Conservation (phyloP, 306 rosid species). For the Citrullus amarus region DNA sequence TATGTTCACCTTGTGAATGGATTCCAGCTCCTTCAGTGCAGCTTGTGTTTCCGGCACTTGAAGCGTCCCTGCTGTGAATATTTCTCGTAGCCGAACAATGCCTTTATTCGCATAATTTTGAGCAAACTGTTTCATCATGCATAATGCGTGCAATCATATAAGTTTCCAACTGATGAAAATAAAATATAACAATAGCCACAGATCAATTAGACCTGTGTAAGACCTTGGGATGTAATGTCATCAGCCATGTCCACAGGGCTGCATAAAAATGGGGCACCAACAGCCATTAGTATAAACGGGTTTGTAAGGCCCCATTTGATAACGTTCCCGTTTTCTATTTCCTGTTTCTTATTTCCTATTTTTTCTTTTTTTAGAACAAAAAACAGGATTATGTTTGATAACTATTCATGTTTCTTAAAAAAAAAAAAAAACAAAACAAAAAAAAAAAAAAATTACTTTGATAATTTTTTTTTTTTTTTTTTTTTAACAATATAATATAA, state of each 20-base stretch:
- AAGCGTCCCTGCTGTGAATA: slow-evolving; percentile 74
- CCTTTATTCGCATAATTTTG: slow-evolving; percentile 64
- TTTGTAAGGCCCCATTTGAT: background rate
- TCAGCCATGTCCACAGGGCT: slow-evolving; percentile 85
- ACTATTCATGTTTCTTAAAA: too few species aligned
- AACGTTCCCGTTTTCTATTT: too few species aligned
- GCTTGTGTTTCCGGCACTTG: slow-evolving; percentile 57
- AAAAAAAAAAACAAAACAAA: too few species aligned
- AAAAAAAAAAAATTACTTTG: too few species aligned
- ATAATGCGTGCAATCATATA: background rate
- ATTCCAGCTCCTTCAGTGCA: slow-evolving; percentile 82
- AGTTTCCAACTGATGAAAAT: slow-evolving; percentile 8
- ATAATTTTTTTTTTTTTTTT: too few species aligned
- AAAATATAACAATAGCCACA: slow-evolving; percentile 1
- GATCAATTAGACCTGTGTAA: slow-evolving; percentile 53
- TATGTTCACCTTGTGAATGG: slow-evolving; percentile 73
- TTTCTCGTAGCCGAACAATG: slow-evolving; percentile 74
- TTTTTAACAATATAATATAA: too few species aligned
- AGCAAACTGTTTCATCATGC: slow-evolving; percentile 50
- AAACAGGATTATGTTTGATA: too few species aligned
- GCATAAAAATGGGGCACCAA: slow-evolving; percentile 20
- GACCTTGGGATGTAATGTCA: slow-evolving; percentile 77
- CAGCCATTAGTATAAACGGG: slow-evolving; percentile 6
- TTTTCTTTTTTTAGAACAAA: too few species aligned
- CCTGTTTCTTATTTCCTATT: too few species aligned